Evolutionary conservation across 192 early-diverging fungal genomes (phyloP), one percentile per base, ranked within the genome.

Genomic region (Coemansia sp.): DNA sequence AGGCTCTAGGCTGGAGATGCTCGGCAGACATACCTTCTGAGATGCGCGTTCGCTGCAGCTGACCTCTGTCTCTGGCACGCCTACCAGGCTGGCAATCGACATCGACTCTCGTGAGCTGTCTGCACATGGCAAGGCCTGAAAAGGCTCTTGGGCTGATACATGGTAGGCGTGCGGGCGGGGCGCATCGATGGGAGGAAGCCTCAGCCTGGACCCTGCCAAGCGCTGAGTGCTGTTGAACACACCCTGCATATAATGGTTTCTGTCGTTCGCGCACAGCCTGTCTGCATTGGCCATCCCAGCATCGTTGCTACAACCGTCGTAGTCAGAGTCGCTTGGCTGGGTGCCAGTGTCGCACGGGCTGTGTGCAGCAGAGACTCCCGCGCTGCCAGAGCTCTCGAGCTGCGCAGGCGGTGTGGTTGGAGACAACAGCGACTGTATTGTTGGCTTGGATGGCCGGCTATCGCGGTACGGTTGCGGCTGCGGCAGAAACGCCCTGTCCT

Each of bases 71-170:
- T 49, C 59, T 32, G 61, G 56, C 18, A 57, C 22, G 18, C 59
- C 68, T 4, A 73, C 63, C 13, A 78, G 60, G 32, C 63, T 62
- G 26, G 75, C 62, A 49, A 72, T 73, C 9, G 75, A 69, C 39
- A 68, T 69, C 13, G 70, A 35, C 59, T 78, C 70, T 3, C 65
- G 61, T 24, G 57, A 51, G 23, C 57, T 39, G 41, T 26, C 32
- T 5, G 35, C 18, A 8, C 48, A 49, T 2, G 48, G 19, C 41
- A 45, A 45, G 16, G 4, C 5, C 16, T 45, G 41, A 16, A 10
- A n/a, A 14, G 16, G 41, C 12, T 45, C 41, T 45, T 45, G 41
- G 41, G 4, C 5, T 13, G 12, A n/a, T n/a, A n/a, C 41, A 37
- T 27, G 20, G 24, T 41, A 23, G 8, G 38, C 11, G 43, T 29